Percentiles rank a stretch among this genome's conserved stretches.
These are phyloP conservation scores for Wickerhamiella infanticola DNA, from an alignment of 1,139 yeast genomes.

Conservation along the genomic window DNA sequence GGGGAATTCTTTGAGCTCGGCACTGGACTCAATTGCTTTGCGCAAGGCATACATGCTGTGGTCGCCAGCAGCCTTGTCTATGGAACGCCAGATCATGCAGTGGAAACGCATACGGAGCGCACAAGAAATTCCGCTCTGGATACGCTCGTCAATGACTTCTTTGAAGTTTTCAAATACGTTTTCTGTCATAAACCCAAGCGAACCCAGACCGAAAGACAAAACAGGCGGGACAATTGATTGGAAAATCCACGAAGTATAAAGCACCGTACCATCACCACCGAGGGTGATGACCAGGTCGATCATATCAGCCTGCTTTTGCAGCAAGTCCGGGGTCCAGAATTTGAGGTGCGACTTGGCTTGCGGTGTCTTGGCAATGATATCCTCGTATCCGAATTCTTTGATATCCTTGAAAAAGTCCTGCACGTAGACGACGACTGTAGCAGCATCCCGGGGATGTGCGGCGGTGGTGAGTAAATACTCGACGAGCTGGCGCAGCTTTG, in stretches of 20 bases:
- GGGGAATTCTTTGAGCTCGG: neutral
- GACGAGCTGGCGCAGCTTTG: conserved; percentile 40
- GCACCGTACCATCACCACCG: conserved; percentile 86
- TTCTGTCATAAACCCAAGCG: conserved; percentile 65
- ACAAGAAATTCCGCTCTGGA: conserved; percentile 47
- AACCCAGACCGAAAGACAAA: conserved; percentile 65
- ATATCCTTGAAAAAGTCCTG: conserved; percentile 35
- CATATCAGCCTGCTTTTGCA: conserved; percentile 31
- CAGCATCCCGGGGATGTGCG: conserved; percentile 15
- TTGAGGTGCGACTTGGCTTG: conserved; percentile 29
- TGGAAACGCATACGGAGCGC: conserved; percentile 63
- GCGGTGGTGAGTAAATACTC: conserved; percentile 35
- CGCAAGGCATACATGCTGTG: conserved; percentile 17
- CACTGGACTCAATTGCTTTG: conserved; percentile 19
- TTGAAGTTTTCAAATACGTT: conserved; percentile 46
- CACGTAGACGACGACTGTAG: conserved; percentile 25
- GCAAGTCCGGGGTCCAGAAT: conserved; percentile 44
- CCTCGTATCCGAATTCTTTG: conserved; percentile 31
- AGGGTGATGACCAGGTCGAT: conserved; percentile 42
- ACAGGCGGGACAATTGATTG: conserved; percentile 73
- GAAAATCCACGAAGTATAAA: conserved; percentile 45
- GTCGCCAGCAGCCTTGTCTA: conserved; percentile 10
- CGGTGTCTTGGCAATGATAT: conserved; percentile 25
- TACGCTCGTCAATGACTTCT: conserved; percentile 38
- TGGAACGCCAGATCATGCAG: conserved; percentile 44